Conservation (phyloP, 2,329 filamentous ascomycete species). For the Fusarium aywerte region DNA sequence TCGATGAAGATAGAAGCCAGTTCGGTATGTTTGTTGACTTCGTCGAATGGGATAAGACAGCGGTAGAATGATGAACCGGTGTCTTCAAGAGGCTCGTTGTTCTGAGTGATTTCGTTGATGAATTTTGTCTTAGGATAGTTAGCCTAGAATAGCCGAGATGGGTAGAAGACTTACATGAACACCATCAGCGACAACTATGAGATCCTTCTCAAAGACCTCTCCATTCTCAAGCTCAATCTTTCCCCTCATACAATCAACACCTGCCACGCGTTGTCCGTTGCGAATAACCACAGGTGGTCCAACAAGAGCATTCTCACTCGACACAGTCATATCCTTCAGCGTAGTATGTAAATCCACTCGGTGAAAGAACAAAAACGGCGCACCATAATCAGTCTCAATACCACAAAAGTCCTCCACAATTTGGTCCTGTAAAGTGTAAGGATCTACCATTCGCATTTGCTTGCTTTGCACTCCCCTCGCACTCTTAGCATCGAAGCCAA, state of each 20-base stretch:
- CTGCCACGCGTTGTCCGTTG: not conserved
- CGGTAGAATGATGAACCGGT: conserved; percentile 7
- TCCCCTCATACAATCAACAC: fast-evolving
- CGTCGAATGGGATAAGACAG: not conserved
- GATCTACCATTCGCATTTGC: conserved; percentile 14
- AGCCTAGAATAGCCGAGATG: not conserved
- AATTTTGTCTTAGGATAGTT: not conserved
- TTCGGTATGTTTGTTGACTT: not conserved
- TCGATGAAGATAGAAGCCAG: not conserved
- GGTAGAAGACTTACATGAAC: not conserved
- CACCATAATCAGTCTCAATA: not conserved
- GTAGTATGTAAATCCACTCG: not conserved
- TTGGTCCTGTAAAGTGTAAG: not conserved
- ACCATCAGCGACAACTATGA: not conserved
- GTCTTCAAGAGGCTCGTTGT: fast-evolving
- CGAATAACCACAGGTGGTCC: not conserved
- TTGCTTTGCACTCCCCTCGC: not conserved
- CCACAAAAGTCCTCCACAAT: not conserved
- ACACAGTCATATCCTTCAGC: not conserved
- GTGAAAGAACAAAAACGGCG: not conserved
- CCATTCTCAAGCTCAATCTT: not conserved
- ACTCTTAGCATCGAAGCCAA: not conserved
- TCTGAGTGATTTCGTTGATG: not conserved
- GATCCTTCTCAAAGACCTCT: not conserved
- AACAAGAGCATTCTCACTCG: not conserved